Conservation (phyloP, 345 rosid genomes). For the Isatis tinctoria region DNA sequence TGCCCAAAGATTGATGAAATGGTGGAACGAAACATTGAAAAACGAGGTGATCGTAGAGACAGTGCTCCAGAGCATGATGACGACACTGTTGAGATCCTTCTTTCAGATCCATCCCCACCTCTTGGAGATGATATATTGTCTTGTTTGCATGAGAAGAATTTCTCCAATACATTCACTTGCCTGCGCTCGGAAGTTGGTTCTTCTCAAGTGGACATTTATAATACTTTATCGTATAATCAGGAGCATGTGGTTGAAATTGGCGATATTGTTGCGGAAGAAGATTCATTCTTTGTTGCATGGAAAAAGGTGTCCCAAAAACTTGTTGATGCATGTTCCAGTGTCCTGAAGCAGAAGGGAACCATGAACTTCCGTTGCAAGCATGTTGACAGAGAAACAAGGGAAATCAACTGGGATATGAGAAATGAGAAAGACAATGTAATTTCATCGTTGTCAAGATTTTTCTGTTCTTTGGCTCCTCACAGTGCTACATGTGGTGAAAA, state of each 20-base stretch:
- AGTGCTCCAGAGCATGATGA: constrained; percentile 40
- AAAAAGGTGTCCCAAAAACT: constrained; percentile 56
- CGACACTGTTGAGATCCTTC: constrained; percentile 54
- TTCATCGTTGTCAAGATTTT: constrained; percentile 54
- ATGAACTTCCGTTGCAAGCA: constrained; percentile 68
- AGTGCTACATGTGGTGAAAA: constrained; percentile 33
- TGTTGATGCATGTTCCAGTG: constrained; percentile 49
- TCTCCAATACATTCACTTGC: constrained; percentile 23
- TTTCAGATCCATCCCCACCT: constrained; percentile 65
- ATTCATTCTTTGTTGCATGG: constrained; percentile 78
- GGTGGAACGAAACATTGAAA: constrained; percentile 36
- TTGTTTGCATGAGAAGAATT: constrained; percentile 43
- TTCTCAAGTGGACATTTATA: constrained; percentile 27
- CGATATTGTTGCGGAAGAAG: constrained; percentile 70
- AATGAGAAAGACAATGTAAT: constrained; percentile 35
- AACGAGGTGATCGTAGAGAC: constrained; percentile 21
- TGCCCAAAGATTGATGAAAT: constrained; percentile 33
- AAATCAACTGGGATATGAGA: constrained; percentile 35
- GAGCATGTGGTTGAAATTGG: constrained; percentile 55
- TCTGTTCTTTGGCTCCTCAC: constrained; percentile 43
- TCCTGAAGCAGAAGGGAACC: constrained; percentile 38
- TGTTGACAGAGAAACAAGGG: constrained; percentile 37
- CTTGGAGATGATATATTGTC: constrained; percentile 52
- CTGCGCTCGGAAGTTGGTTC: constrained; percentile 34
- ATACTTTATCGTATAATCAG: constrained; percentile 17